These are phyloP conservation scores for Cicer cuneatum DNA, from an alignment of 306 rosid genomes.

Conservation along the genomic window DNA sequence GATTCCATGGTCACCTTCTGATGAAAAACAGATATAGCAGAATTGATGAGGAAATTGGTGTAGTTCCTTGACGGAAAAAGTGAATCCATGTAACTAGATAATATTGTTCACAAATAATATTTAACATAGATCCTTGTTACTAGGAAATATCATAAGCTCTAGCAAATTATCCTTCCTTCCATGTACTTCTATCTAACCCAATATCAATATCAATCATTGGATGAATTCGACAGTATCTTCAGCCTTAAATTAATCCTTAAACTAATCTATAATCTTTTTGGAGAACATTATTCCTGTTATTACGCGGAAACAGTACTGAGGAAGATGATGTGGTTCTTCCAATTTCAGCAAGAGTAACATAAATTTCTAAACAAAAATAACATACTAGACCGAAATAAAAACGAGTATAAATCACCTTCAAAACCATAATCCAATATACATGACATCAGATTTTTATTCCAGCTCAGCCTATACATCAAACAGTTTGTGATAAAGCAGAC, in stretches of 20 bases:
- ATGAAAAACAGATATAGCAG: constrained; percentile 22
- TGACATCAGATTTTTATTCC: no score
- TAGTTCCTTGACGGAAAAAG: not conserved
- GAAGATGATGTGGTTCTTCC: no score
- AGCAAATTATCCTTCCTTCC: not conserved
- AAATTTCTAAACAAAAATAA: no score
- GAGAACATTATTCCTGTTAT: no score
- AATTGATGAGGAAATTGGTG: not conserved
- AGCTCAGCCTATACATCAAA: no score
- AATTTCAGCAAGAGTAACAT: no score
- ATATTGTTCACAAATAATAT: not conserved
- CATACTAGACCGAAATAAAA: no score
- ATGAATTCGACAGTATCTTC: not conserved
- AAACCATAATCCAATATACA: no score
- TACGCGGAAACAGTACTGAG: no score
- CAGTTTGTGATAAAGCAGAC: no score
- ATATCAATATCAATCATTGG: not conserved
- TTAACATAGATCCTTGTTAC: not conserved
- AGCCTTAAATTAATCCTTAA: not conserved
- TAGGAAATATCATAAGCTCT: not conserved
- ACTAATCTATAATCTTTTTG: not conserved
- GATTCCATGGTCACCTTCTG: not conserved
- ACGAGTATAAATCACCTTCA: no score
- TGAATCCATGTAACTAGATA: not conserved
- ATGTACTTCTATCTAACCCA: not conserved